These are phyloP conservation scores for Allantophomopsis cytisporea DNA, from an alignment of 2,329 filamentous ascomycete genomes.

Conservation along the genomic window DNA sequence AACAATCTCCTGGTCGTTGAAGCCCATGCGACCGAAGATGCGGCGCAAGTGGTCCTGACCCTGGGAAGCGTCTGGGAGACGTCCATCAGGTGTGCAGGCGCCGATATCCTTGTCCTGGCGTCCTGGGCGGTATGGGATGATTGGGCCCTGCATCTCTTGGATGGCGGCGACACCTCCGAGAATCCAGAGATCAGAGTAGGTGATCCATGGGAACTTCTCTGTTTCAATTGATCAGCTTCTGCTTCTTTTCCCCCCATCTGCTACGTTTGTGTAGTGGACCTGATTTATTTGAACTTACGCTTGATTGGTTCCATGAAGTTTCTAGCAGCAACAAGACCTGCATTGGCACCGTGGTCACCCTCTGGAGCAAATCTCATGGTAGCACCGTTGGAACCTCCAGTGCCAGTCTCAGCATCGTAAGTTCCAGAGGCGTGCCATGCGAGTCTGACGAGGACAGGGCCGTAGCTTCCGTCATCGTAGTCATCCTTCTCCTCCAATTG, in stretches of 20 bases:
- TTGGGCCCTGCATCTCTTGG: slow-evolving; percentile 89
- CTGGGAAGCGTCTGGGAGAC: slow-evolving; percentile 72
- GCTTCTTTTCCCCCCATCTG: no score
- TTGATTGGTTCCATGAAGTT: slow-evolving; percentile 92
- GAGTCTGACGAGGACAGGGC: slow-evolving; percentile 77
- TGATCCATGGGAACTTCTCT: slow-evolving; percentile 87
- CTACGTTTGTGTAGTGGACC: no score
- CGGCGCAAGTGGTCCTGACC: slow-evolving; percentile 69
- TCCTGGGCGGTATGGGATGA: slow-evolving; percentile 79
- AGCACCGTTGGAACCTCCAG: slow-evolving; percentile 88
- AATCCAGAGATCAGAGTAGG: slow-evolving; percentile 95
- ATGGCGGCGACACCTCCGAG: slow-evolving; percentile 73
- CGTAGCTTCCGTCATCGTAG: slow-evolving; percentile 94
- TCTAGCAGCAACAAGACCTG: slow-evolving; percentile 72
- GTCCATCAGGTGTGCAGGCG: slow-evolving; percentile 88
- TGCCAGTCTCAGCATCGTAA: slow-evolving; percentile 76
- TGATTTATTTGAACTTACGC: slow-evolving; percentile 31
- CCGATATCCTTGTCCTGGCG: slow-evolving; percentile 66
- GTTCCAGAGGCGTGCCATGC: slow-evolving; percentile 94
- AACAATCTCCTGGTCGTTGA: slow-evolving; percentile 94
- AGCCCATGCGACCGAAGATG: slow-evolving; percentile 96
- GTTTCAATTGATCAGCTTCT: slow-evolving; percentile 2
- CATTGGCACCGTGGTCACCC: slow-evolving; percentile 83
- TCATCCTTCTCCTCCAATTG: slow-evolving; percentile 79
- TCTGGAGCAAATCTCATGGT: slow-evolving; percentile 95